These are phyloP conservation scores for Trametes sp. DNA, from an alignment of 1,284 basidiomycete species.

Conservation along the genomic window DNA sequence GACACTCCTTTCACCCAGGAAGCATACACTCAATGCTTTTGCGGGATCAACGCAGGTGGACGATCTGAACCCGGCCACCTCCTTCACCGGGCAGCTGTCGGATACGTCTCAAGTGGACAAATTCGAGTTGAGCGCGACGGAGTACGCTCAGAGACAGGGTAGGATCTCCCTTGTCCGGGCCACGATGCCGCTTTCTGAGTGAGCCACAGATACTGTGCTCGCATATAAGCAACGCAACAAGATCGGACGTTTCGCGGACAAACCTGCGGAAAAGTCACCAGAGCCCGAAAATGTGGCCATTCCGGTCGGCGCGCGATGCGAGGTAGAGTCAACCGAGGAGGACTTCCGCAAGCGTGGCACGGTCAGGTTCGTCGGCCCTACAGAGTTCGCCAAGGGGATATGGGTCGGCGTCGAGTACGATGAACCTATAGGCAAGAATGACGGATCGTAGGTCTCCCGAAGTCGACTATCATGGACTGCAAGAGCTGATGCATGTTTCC, in stretches of 20 bases:
- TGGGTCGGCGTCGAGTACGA: conserved; percentile 98
- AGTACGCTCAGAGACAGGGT: conserved; percentile 86
- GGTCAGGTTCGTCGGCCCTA: conserved; percentile 85
- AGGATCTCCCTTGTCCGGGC: conserved; percentile 39
- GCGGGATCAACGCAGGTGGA: conserved; percentile 59
- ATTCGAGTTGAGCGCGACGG: conserved; percentile 87
- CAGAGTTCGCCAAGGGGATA: conserved; percentile 77
- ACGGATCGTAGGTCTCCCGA: conserved; percentile 91
- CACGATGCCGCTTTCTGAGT: not conserved
- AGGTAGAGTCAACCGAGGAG: conserved; percentile 75
- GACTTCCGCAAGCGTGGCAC: conserved; percentile 82
- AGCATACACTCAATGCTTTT: not conserved
- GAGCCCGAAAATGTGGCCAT: conserved; percentile 51
- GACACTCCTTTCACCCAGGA: too few relatives aligned
- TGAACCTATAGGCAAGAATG: conserved; percentile 95
- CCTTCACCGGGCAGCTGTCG: conserved; percentile 81
- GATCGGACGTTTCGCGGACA: conserved; percentile 86
- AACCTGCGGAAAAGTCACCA: conserved; percentile 45
- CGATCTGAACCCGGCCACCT: conserved; percentile 78
- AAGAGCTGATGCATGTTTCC: too few relatives aligned
- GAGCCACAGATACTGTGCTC: conserved; percentile 80
- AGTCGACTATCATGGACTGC: not conserved
- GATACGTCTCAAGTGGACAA: conserved; percentile 92
- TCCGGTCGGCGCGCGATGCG: conserved; percentile 78
- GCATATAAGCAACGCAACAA: conserved; percentile 91